Base-by-base conservation (phyloP, 177 flowering plant species). In the Vitis hybrid region DNA sequence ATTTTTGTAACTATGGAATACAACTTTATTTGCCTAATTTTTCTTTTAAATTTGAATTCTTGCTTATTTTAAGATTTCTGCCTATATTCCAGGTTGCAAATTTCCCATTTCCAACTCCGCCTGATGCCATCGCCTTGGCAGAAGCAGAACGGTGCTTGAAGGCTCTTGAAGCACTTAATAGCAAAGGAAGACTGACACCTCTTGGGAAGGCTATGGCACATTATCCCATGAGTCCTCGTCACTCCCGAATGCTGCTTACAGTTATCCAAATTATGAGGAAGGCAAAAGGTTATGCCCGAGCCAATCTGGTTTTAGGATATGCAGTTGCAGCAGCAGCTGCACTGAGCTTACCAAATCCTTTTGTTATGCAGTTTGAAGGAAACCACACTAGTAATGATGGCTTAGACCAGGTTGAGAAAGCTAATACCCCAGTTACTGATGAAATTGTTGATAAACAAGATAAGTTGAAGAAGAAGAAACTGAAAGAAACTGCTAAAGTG, bases 31-130 rank as follows among this genome's bases (percentile, higher is more conserved):
- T 67, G 70, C 14, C 4, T 63, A 22, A n/a, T 14, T 59, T 47
- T 60, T 62, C 22, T 7, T 66, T 38, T 38, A 15, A 60, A 18
- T 57, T 47, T 60, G 38, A 20, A 15, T 22, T 4, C 33, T 15
- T 47, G 20, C 24, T 28, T 15, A 8, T 13, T 62, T 24, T 54
- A 56, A 64, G 55, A 65, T 54, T 63, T 7, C 69, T 2, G 64
- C 53, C 52, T 63, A 12, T 68, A 18, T 70, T 74, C 20, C 84
- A 95, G 99, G 97, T 94, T 68, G 83, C 70, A 44, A 92, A 94
- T 80, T 94, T 96, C 71, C 99, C 98, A 49, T 96, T 95, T 79
- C 99, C 99, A 22, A 94, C 99, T 57, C 94, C 97, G 54, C 99
- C 97, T 7, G 89, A 87, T 66, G 76, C 77, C 11, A 64, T 81